These are phyloP conservation scores for Caloboletus firmus DNA, from an alignment of 1,284 basidiomycete genomes.

Conservation along the genomic window DNA sequence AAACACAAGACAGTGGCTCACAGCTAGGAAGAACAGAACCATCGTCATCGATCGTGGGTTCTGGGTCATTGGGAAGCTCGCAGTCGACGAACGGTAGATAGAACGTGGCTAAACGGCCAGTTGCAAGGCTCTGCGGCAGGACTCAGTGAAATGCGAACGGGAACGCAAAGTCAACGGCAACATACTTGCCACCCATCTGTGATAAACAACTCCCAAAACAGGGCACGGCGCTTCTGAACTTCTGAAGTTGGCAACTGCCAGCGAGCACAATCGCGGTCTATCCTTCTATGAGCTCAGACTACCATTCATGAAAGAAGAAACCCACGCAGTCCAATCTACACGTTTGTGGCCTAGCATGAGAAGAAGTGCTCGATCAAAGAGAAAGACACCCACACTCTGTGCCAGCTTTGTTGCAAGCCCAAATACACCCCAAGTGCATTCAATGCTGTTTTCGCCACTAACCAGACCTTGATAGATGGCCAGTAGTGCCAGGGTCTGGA, in stretches of 20 bases:
- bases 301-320: constrained; percentile 13
- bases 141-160: not conserved
- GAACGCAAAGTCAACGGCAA: not conserved
- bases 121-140: constrained; percentile 49
- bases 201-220: constrained; percentile 73
- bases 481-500: constrained; percentile 65
- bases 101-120: constrained; percentile 65
- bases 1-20: constrained; percentile 35
- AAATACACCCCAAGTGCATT: constrained; percentile 60
- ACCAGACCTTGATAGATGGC: constrained; percentile 65
- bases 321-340: constrained; percentile 64
- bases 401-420: constrained; percentile 62
- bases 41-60: constrained; percentile 52
- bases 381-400: constrained; percentile 53
- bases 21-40: constrained; percentile 54
- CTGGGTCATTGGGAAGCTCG: constrained; percentile 56
- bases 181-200: constrained; percentile 68
- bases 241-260: constrained; percentile 60
- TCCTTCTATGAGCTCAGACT: constrained; percentile 7
- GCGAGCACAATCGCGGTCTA: constrained; percentile 68
- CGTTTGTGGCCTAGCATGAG: constrained; percentile 12
- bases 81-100: constrained; percentile 67
- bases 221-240: constrained; percentile 64
- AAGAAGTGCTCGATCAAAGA: not conserved
- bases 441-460: constrained; percentile 57